Evolutionary conservation across 768 basidiomycete species (phyloP).

Genomic region (Hebeloma cylindrosporum): DNA sequence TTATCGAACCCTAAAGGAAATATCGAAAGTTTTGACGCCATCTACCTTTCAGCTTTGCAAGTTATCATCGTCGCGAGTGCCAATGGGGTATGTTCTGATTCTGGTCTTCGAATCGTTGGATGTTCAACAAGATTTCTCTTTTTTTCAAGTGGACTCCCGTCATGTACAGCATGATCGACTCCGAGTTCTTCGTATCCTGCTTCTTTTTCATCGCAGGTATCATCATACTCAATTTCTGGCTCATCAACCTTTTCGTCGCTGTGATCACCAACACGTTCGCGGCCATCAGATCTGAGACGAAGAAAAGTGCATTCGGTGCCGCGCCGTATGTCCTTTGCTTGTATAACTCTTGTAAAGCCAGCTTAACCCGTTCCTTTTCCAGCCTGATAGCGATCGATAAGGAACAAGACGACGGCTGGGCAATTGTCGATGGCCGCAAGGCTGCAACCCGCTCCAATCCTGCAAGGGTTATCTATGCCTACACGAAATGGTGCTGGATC

Average conservation of each 20-base stretch:
- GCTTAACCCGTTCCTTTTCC: conserved; percentile 1
- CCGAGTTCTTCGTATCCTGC: conserved; percentile 86
- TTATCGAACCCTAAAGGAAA: conserved; percentile 61
- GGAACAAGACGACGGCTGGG: conserved; percentile 67
- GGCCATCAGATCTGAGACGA: conserved; percentile 82
- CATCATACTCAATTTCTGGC: conserved; percentile 90
- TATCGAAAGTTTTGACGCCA: conserved; percentile 84
- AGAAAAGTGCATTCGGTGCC: conserved; percentile 91
- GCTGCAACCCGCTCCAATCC: conserved; percentile 40
- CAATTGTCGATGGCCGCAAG: conserved; percentile 44
- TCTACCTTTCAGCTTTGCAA: conserved; percentile 79
- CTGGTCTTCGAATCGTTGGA: background rate
- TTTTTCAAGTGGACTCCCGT: conserved; percentile 63
- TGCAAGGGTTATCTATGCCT: conserved; percentile 54
- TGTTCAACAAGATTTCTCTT: background rate
- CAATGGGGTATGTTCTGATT: conserved; percentile 57
- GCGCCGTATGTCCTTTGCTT: conserved; percentile 47
- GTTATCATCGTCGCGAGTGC: conserved; percentile 82
- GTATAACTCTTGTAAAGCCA: background rate
- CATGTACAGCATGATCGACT: conserved; percentile 89
- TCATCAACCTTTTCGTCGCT: conserved; percentile 91
- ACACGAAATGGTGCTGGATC: conserved; percentile 74
- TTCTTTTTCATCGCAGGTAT: conserved; percentile 86
- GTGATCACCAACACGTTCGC: conserved; percentile 95
- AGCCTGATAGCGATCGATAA: conserved; percentile 43